Evolutionary conservation across 1,139 yeast species (phyloP), one percentile per base, ranked within the genome.

Genomic region (Yamadazyma diddensiae): DNA sequence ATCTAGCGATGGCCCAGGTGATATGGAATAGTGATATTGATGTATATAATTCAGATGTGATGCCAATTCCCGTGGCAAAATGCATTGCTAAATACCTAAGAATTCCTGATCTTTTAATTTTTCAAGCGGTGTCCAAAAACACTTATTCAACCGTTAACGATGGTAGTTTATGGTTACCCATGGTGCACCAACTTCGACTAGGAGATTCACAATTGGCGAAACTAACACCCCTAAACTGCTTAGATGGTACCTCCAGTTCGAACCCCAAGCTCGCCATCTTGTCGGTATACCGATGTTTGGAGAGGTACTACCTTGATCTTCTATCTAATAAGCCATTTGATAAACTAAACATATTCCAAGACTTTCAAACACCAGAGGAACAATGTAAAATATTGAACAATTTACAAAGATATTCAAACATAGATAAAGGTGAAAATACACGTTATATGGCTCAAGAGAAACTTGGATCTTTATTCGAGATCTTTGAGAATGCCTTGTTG

Each of bases 401-500:
- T 31, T 61, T 70, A 34, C 52, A 67, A 34, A 50, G 46, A 19
- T 70, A 59, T 46, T 66, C 70, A 31, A 49, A 44, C 28, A 56
- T 67, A 11, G 79, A 65, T 56, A 49, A 56, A 45, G 46, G 50
- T 30, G 63, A 57, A 31, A 56, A 59, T 37, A 43, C 65, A 3
- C 52, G 65, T 32, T 50, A 54, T 15, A 50, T 57, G 5, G 66
- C 66, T 15, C 50, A 65, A 21, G 76, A 70, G 31, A 71, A 76
- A 42, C 57, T 82, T 31, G 68, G 67, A 23, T 66, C 82, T 2
- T 65, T 81, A n/a, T 58, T 79, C 29, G 94, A 83, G 48, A 65
- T 84, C 23, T 85, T 86, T 51, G 83, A 83, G 33, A 82, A 74
- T 49, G 87, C 94, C 0, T 70, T 84, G 6, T 53, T 85, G 21